phyloP scores from a whole-genome alignment of 495 filamentous ascomycete species.

The Aspergillus carlsbadensis region DNA sequence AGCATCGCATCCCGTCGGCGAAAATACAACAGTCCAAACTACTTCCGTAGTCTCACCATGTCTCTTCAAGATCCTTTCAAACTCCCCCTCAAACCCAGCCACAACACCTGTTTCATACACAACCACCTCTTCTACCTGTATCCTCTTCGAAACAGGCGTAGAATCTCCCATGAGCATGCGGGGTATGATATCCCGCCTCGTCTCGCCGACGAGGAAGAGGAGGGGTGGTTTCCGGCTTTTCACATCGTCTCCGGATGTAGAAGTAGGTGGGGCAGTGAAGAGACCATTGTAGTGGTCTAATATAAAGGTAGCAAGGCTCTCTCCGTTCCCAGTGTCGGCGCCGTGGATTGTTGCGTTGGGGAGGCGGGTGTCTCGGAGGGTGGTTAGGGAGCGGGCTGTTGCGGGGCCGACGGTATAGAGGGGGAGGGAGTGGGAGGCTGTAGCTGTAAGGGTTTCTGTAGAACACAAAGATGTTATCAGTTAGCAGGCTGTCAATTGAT shows the following conservation, averaged over 20 bases:
- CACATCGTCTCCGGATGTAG: background rate
- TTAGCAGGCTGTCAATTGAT: background rate
- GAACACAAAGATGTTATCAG: background rate
- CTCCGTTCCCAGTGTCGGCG: conserved; percentile 77
- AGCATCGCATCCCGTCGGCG: conserved; percentile 80
- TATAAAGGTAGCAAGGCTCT: conserved; percentile 73
- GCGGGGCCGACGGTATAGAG: conserved; percentile 93
- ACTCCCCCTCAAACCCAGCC: conserved; percentile 67
- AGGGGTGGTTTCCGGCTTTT: conserved; percentile 55
- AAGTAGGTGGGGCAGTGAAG: conserved; percentile 1
- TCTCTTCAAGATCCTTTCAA: conserved; percentile 40
- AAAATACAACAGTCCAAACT: conserved; percentile 92
- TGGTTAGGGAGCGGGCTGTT: conserved; percentile 69
- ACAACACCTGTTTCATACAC: conserved; percentile 85
- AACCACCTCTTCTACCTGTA: conserved; percentile 71
- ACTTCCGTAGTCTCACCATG: conserved; percentile 5
- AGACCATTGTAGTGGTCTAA: conserved; percentile 62
- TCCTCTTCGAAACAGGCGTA: conserved; percentile 41
- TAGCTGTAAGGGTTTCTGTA: conserved; percentile 19
- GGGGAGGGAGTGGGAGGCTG: conserved; percentile 53
- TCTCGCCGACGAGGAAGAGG: conserved; percentile 85
- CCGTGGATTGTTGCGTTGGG: conserved; percentile 62
- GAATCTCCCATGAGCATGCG: conserved; percentile 60
- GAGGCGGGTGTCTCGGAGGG: conserved; percentile 46
- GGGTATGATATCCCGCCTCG: conserved; percentile 84